phyloP scores from a whole-genome alignment of 805 yeast genomes.

The Candida morakotiae region DNA sequence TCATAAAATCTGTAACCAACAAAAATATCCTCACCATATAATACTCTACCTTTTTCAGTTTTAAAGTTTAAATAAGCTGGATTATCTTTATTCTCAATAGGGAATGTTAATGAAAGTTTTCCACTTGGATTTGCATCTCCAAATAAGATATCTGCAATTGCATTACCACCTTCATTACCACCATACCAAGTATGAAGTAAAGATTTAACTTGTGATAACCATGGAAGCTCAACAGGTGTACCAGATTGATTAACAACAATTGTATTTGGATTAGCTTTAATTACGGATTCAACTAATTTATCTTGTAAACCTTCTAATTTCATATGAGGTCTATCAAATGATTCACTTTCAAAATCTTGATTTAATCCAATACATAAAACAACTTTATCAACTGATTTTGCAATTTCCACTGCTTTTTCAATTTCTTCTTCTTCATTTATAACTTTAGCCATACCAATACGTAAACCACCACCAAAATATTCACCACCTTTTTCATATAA shows the following conservation, averaged over 20 bases:
- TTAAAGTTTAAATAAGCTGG: constrained; percentile 27
- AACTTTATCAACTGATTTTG: constrained; percentile 25
- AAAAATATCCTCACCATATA: constrained; percentile 30
- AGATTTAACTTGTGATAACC: constrained; percentile 20
- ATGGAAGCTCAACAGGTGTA: constrained; percentile 29
- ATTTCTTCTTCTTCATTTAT: constrained; percentile 23
- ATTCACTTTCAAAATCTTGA: constrained; percentile 30
- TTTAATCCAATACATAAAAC: constrained; percentile 24
- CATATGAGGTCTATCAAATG: constrained; percentile 25
- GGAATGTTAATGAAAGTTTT: constrained; percentile 22
- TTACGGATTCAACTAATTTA: constrained; percentile 20
- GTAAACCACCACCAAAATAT: constrained; percentile 22
- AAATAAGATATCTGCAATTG: constrained; percentile 28
- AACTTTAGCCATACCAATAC: constrained; percentile 18
- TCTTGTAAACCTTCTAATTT: constrained; percentile 25
- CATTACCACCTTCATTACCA: constrained; percentile 31
- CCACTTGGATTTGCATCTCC: constrained; percentile 32
- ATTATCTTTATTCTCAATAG: constrained; percentile 19
- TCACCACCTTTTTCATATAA: constrained; percentile 13
- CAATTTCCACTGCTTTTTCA: constrained; percentile 20
- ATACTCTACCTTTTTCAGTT: constrained; percentile 27
- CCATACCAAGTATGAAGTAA: constrained; percentile 33
- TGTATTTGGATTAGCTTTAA: constrained; percentile 24
- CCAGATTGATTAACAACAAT: constrained; percentile 32
- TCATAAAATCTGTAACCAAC: constrained; percentile 31